Evolutionary conservation across 164 flowering plant species (phyloP), one percentile per base, ranked within the genome.

Genomic region (Stephania cephalantha): DNA sequence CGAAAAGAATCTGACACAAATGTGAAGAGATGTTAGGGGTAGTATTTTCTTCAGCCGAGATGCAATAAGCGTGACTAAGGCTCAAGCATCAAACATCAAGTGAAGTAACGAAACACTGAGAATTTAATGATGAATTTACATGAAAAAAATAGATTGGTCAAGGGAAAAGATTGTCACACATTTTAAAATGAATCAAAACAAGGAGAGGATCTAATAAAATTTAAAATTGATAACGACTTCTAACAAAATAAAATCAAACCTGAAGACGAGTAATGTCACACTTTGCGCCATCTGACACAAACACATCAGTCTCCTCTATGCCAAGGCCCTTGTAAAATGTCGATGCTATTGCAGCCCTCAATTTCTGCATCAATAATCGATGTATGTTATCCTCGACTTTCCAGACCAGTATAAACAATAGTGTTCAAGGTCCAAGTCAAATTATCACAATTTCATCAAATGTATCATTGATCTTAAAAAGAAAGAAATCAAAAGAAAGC

Each of bases 251-350:
- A 71, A 52, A 66, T 52, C 75, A 76, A 81, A 92, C 99, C 98
- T 93, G 98, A 79, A 95, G 97, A 65, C 98, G 95, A 17, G 98
- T 90, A 77, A 95, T 93, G 82, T 95, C 99, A 84, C 97, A 88
- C 82, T 95, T 91, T 72, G 99, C 98, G 66, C 99, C 99, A 88
- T 93, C 98, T 35, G 99, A 95, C 29, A 95, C 95, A 86, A 95
- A 95, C 72, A 93, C 87, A 70, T 95, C 99, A 79, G 81, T 87
- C 55, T 85, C 90, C 58, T 84, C 90, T 69, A 95, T 89, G 70
- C 90, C 97, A 78, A 92, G 87, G 75, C 81, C 82, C 0, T 78
- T 77, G 71, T 93, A 95, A 78, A 79, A 92, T 3, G 93, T 85
- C 46, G 88, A 80, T 80, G 91, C 94, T 81, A 95, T 86, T 46